Base-by-base conservation (phyloP, 768 basidiomycete species). In the Tylopilus subfusipes region DNA sequence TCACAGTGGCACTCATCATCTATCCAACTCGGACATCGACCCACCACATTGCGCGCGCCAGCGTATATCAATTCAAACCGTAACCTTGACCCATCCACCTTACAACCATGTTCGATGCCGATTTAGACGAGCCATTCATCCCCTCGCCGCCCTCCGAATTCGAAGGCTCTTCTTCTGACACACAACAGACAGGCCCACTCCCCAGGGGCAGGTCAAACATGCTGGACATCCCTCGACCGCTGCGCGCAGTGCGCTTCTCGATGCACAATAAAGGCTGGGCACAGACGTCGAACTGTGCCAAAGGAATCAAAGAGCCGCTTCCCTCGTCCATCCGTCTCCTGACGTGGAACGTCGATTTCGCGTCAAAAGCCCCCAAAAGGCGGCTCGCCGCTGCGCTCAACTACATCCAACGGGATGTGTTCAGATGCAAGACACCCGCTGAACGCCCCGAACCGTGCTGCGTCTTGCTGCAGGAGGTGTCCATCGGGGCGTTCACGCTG, bases 331-430 rank as follows among this genome's bases (percentile, higher is more conserved):
- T 90, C 46, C 75, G 75, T 52, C 66, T 91, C 46, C 67, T 90
- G 56, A 83, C 86, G 27, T 91, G 88, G 88, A 90, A 91, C 68
- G 61, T 90, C 50, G 80, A 86, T 63, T 83, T 79, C 63, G 58
- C 64, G 38, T 69, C 70, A 16, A 58, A 65, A 0, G 59, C 73
- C 38, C 63, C 62, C 11, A 71, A 70, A 40, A 72, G 73, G 52
- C 81, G 88, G 8, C 72, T 86, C 31, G 56, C 53, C 1, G 67
- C 74, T 4, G 77, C 76, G 18, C 72, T 90, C 53, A 71, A 77
- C 14, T 75, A 88, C 64, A 75, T 90, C 57, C 78, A 81, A 62
- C 65, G 71, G 31, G 75, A 79, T 3, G 75, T 84, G 4, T 76
- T 89, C 57, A 59, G 64, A 45, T 80, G 79, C 64, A 69, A 73